Percentiles rank a stretch among this genome's conserved stretches.
These are phyloP conservation scores for Alternaria conjuncta DNA, from an alignment of 2,329 filamentous ascomycete species.

Conservation along the genomic window DNA sequence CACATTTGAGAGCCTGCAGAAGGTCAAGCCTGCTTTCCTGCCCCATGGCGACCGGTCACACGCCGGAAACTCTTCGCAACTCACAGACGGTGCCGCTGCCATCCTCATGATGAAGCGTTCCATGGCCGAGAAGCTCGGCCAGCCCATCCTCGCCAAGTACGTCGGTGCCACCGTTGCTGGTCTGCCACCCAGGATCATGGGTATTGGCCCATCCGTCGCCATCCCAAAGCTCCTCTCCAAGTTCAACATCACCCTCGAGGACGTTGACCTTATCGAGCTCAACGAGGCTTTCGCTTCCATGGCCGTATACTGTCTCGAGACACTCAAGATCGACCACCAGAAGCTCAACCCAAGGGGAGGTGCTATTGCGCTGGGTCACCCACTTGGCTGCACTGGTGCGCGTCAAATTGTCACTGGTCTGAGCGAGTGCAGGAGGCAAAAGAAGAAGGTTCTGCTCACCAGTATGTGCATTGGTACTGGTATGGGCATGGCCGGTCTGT, in stretches of 20 bases:
- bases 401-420: constrained; percentile 88
- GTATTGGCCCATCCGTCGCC: constrained; percentile 78
- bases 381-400: constrained; percentile 78
- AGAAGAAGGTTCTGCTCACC: constrained; percentile 90
- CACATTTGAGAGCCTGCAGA: constrained; percentile 78
- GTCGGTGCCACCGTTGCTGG: constrained; percentile 90
- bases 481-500: constrained; percentile 70
- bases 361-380: constrained; percentile 83
- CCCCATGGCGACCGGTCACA: constrained; percentile 87
- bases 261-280: constrained; percentile 89
- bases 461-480: constrained; percentile 84
- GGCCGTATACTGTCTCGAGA: constrained; percentile 86
- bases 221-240: constrained; percentile 83
- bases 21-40: constrained; percentile 89
- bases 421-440: constrained; percentile 80
- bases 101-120: constrained; percentile 94
- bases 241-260: constrained; percentile 77
- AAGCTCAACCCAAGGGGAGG: constrained; percentile 85
- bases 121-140: constrained; percentile 81
- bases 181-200: constrained; percentile 93
- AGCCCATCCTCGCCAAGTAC: constrained; percentile 94
- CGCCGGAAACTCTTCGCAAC: constrained; percentile 91
- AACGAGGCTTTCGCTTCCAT: constrained; percentile 99
- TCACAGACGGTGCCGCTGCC: constrained; percentile 92
- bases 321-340: constrained; percentile 70